These are phyloP conservation scores for Backusella australiensis DNA, from an alignment of 192 early-diverging fungal species.

Conservation along the genomic window DNA sequence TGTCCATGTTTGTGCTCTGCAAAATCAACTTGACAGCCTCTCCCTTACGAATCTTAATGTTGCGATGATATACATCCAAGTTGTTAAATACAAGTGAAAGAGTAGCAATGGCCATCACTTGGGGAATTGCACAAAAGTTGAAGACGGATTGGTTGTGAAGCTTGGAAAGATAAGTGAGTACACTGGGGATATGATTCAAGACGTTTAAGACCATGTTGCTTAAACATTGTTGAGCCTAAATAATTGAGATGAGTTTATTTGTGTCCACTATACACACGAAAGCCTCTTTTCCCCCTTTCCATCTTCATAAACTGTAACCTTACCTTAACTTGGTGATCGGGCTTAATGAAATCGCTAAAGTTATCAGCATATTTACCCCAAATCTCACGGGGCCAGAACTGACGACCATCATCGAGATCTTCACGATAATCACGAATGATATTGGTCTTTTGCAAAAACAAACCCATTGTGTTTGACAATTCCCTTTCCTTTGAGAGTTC, in stretches of 20 bases:
- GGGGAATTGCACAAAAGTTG: constrained; percentile 98
- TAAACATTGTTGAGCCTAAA: constrained; percentile 70
- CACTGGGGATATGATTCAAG: constrained; percentile 80
- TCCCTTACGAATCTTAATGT: constrained; percentile 93
- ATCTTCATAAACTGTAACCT: background rate
- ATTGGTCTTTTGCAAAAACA: constrained; percentile 98
- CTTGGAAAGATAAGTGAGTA: constrained; percentile 79
- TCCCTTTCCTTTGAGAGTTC: constrained; percentile 45
- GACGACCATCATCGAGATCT: constrained; percentile 83
- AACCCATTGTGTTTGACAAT: constrained; percentile 91
- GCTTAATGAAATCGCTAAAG: constrained; percentile 70
- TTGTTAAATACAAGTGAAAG: constrained; percentile 88
- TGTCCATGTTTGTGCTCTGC: constrained; percentile 50
- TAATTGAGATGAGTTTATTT: background rate
- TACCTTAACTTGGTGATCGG: constrained; percentile 60
- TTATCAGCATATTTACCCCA: constrained; percentile 82
- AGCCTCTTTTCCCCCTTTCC: background rate
- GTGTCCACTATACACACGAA: background rate
- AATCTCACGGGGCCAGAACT: constrained; percentile 96
- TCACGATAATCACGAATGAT: constrained; percentile 95
- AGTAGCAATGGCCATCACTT: constrained; percentile 98
- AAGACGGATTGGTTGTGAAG: constrained; percentile 82
- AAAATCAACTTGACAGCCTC: constrained; percentile 73
- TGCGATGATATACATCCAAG: constrained; percentile 68
- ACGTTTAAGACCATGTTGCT: constrained; percentile 89